Percentiles rank a stretch among this genome's conserved stretches.
Conservation (phyloP, 169 alveolate species). For the Sarcocystis neurona region DNA sequence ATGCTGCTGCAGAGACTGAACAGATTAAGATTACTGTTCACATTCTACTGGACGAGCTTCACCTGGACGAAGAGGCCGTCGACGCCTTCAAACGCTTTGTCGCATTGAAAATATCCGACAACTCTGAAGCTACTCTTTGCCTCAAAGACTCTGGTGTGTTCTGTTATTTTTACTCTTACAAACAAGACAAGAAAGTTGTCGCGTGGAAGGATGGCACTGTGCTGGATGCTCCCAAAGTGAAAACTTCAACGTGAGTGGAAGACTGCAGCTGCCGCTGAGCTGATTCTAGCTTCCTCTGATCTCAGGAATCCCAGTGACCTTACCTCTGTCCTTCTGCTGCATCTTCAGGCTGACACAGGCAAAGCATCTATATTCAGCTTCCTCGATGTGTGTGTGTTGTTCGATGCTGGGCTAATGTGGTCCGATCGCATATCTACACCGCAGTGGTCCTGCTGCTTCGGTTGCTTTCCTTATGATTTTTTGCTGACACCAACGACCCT, state of each 20-base stretch:
- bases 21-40: not conserved
- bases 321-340: too few relatives aligned
- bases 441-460: too few relatives aligned
- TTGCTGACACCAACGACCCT: too few relatives aligned
- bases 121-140: not conserved
- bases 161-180: constrained; percentile 12
- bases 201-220: not conserved
- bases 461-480: too few relatives aligned
- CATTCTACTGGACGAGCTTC: not conserved
- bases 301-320: too few relatives aligned
- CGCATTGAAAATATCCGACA: not conserved
- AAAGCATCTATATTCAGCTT: too few relatives aligned
- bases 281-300: too few relatives aligned
- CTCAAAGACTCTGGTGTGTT: not conserved
- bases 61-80: not conserved
- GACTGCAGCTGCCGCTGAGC: too few relatives aligned
- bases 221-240: not conserved
- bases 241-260: constrained; percentile 5
- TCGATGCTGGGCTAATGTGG: too few relatives aligned
- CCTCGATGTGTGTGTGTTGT: too few relatives aligned
- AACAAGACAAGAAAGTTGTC: not conserved
- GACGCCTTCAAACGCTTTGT: constrained; percentile 22
- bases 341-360: too few relatives aligned
- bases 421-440: too few relatives aligned
- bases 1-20: not conserved